Evolutionary conservation across 1,284 basidiomycete species (phyloP).

Genomic region (Acaromyces ingoldii): DNA sequence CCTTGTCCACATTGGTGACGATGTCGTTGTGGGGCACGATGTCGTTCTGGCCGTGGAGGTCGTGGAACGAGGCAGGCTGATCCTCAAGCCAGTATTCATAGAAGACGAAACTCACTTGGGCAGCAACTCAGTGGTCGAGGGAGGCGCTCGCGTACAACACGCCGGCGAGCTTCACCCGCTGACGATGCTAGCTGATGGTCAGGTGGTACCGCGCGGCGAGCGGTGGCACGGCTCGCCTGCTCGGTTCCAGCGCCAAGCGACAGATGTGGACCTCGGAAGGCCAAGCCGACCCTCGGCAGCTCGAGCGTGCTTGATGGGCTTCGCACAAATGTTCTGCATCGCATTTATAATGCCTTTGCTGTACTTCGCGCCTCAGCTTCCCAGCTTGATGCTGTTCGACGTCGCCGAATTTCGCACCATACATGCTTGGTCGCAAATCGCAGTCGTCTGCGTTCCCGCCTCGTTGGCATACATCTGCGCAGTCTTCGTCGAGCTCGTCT

Average conservation of each 20-base stretch:
- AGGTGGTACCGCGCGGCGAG: slow-evolving; percentile 1
- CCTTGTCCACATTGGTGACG: slow-evolving; percentile 11
- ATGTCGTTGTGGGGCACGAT: slow-evolving; percentile 1
- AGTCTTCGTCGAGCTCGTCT: slow-evolving; percentile 7
- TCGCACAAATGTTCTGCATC: not conserved
- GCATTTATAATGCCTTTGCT: slow-evolving; percentile 7
- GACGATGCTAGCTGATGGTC: slow-evolving; percentile 8
- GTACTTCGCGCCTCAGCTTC: slow-evolving; percentile 9
- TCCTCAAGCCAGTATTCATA: slow-evolving; percentile 6
- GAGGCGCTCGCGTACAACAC: slow-evolving; percentile 4
- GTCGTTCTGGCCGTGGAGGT: not conserved
- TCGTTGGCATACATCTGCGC: slow-evolving; percentile 2
- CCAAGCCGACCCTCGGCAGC: not conserved
- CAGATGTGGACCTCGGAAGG: not conserved
- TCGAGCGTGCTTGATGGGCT: not conserved
- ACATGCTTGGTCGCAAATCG: slow-evolving; percentile 1
- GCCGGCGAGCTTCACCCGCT: slow-evolving; percentile 1
- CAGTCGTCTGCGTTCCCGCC: not conserved
- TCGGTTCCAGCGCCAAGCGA: not conserved
- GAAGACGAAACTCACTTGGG: not conserved
- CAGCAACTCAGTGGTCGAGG: slow-evolving; percentile 7
- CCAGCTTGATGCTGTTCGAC: slow-evolving; percentile 8
- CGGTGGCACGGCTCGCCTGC: slow-evolving; percentile 11
- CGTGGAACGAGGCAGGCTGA: slow-evolving; percentile 10
- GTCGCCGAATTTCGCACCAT: slow-evolving; percentile 2